Base-by-base conservation (phyloP, 208 protist species). In the Leptomonas pyrrhocoris region DNA sequence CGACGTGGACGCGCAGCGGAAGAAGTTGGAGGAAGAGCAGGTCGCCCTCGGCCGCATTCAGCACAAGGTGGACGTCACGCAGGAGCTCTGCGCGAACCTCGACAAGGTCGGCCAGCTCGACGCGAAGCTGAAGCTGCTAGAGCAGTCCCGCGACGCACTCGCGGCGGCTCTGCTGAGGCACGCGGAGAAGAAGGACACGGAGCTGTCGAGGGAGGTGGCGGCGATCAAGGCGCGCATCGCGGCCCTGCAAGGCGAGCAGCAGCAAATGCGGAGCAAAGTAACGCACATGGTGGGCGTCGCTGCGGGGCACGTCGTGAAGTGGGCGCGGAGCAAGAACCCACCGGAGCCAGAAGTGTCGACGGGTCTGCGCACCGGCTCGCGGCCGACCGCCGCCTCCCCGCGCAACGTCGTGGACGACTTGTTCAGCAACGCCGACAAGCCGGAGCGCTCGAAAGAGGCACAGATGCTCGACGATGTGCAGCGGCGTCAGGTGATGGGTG, bases 311-410 rank as follows among this genome's bases (percentile, higher is more conserved):
- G 87, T 87, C 28, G 74, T 95, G 21, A 84, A 82, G 43, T 95
- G 90, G 88, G 87, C 88, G 0, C 85, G 90, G 49, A 76, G 73
- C 60, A 95, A 93, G 73, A 93, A 95, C 73, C 85, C 87, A 23
- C 84, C 88, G 5, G 80, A 66, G 62, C 73, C 81, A 25, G 81
- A 86, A 25, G 18, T 71, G n/a, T 19, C 40, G 16, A 25, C 42
- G 9, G 48, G 15, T 28, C 25, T 36, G 72, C 77, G 49, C 73
- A 84, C 62, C 61, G 76, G 49, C 63, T 81, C 38, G 80, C 77
- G n/a, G 40, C 16, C 34, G 55, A 25, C 68, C 27, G 49, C 42
- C 42, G 65, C 38, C 50, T 64, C 59, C 18, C 59, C 60, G 25
- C 61, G 61, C 54, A 67, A 46, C 61, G 58, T 36, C 30, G 75